phyloP scores from a whole-genome alignment of 2,329 filamentous ascomycete genomes.

The Xylariaceae sp. region DNA sequence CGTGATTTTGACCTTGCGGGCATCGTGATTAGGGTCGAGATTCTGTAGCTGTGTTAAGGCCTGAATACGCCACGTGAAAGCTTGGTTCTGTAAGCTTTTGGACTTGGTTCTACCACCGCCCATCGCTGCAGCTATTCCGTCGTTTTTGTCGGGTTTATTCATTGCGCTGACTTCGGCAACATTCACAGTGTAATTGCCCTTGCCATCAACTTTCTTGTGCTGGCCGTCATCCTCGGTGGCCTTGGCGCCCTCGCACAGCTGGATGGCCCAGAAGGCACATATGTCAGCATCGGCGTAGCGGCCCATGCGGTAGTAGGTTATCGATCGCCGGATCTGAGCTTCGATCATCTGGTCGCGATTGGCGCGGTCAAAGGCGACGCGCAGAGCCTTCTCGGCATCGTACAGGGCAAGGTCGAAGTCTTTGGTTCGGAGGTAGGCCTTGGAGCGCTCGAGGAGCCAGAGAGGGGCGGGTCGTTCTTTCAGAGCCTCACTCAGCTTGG shows the following conservation, averaged over 20 bases:
- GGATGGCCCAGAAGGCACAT: conserved; percentile 58
- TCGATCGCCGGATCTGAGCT: conserved; percentile 76
- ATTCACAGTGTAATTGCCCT: conserved; percentile 45
- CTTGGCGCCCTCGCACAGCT: conserved; percentile 34
- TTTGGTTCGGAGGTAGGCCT: conserved; percentile 65
- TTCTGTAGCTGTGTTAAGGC: conserved; percentile 41
- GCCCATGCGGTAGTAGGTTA: conserved; percentile 66
- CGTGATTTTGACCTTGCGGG: conserved; percentile 40
- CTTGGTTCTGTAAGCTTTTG: conserved; percentile 30
- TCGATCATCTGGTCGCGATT: conserved; percentile 72
- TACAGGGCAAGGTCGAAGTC: conserved; percentile 60
- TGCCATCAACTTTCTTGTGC: conserved; percentile 34
- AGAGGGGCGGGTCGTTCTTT: conserved; percentile 61
- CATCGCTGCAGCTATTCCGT: conserved; percentile 20
- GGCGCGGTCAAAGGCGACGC: conserved; percentile 60
- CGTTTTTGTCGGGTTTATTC: conserved; percentile 10
- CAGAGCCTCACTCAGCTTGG: conserved; percentile 64
- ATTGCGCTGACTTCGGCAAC: conserved; percentile 26
- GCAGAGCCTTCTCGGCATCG: conserved; percentile 65
- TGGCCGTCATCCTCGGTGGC: conserved; percentile 34
- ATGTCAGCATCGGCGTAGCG: conserved; percentile 71
- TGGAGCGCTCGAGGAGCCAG: conserved; percentile 80
- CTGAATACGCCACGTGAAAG: conserved; percentile 43
- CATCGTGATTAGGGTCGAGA: conserved; percentile 39
- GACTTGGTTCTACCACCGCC: conserved; percentile 18